Evolutionary conservation across 345 rosid genomes (phyloP), one percentile per base, ranked within the genome.

Genomic region (Acer saccharum): DNA sequence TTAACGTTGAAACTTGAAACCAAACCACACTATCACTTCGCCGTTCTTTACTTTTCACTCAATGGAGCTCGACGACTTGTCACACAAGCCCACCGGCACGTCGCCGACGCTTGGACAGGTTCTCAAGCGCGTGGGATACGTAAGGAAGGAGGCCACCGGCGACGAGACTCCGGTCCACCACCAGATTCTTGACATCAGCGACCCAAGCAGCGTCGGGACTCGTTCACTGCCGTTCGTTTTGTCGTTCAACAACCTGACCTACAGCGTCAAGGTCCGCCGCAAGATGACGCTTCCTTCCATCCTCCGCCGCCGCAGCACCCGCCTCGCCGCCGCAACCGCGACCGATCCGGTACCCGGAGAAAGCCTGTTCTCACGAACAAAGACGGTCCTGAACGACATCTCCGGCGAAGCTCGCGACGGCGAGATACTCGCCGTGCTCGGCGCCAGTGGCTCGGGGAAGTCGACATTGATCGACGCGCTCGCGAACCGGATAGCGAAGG

Each of bases 381-480:
- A 97, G 84, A 89, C 92, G 3, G 88, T 97, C 7, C 87, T 96
- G 1, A 86, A 96, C 50, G 85, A 91, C 43, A 88, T 96, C 77
- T 91, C 97, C 35, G 99, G 98, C 0, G 93, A 91, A 86, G 93
- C 98, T 0, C 86, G 94, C 0, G 94, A 96, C 3, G 99, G 98
- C 0, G 98, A 96, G 87, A 89, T 94, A 39, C 76, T 96, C 3
- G 97, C 98, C 0, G 97, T 96, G 76, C 97, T 94, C 0, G 99
- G 98, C 0, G 99, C 98, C 0, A 96, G 98, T 48, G 98, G 99
- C 0, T 91, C 98, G 0, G 98, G 99, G 29, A 96, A 96, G 69
- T 96, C 98, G 11, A 96, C 98, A 0, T 76, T 93, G 6, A 85
- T 93, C 25, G 98, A 95, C 17, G 97, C 97, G 0, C 78, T 93